Evolutionary conservation across 2,329 filamentous ascomycete genomes (phyloP).

Genomic region (Cercospora zeae-maydis): DNA sequence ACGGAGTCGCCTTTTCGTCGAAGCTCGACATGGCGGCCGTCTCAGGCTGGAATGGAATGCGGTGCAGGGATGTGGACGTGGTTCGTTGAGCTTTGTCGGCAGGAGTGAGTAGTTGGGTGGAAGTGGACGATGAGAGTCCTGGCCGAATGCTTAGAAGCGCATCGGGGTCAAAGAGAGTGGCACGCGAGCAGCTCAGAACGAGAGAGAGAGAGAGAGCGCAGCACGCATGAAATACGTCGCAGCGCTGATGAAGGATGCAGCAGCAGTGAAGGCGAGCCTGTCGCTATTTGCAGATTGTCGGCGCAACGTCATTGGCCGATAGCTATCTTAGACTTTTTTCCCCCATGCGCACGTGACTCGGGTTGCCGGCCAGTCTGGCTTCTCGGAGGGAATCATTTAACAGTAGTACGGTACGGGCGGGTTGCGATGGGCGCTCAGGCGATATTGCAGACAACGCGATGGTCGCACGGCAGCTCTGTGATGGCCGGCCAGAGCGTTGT

Average conservation of each 20-base stretch:
- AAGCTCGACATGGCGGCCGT: constrained; percentile 14
- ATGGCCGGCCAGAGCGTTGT: background rate
- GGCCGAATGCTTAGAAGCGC: background rate
- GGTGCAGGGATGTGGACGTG: background rate
- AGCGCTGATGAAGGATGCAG: background rate
- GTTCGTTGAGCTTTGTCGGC: background rate
- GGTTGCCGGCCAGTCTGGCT: background rate
- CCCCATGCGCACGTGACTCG: background rate
- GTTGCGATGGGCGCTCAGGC: no score
- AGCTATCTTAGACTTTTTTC: background rate
- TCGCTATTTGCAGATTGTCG: background rate
- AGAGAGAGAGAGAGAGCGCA: background rate
- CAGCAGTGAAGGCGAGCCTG: background rate
- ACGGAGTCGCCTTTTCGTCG: constrained; percentile 20
- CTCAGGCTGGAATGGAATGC: background rate
- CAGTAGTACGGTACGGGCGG: no score
- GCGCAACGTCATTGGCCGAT: background rate
- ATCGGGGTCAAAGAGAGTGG: background rate
- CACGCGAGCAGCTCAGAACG: background rate
- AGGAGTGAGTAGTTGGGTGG: background rate
- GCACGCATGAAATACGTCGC: background rate
- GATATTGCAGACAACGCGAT: background rate
- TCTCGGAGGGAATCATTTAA: background rate
- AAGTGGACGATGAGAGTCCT: background rate
- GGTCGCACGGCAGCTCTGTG: background rate